These are phyloP conservation scores for Cordyceps pruinosa DNA, from an alignment of 2,329 filamentous ascomycete genomes.

Conservation along the genomic window DNA sequence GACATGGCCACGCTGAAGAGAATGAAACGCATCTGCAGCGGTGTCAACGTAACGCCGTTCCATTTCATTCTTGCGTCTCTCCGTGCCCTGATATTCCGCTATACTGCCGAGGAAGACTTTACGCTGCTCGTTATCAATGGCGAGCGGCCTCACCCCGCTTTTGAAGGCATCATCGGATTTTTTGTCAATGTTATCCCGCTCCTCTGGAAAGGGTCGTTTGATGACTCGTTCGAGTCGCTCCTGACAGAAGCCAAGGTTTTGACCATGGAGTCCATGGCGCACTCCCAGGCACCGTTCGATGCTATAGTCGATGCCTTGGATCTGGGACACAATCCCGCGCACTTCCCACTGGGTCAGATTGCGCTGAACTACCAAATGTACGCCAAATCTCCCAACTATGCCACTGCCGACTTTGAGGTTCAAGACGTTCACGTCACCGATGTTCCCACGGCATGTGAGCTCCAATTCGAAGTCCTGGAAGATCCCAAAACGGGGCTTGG, in stretches of 20 bases:
- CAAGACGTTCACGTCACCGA: slow-evolving; percentile 2
- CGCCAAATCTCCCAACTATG: not conserved
- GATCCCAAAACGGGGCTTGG: slow-evolving; percentile 2
- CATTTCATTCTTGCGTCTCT: not conserved
- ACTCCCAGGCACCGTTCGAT: not conserved
- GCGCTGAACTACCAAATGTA: slow-evolving; percentile 4
- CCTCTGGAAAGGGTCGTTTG: not conserved
- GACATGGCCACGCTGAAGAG: not conserved
- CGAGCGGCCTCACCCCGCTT: not conserved
- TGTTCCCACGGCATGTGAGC: not conserved
- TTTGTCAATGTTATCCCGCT: slow-evolving; percentile 2
- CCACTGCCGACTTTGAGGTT: not conserved
- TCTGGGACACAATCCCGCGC: not conserved
- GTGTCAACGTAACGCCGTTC: not conserved
- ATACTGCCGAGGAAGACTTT: not conserved
- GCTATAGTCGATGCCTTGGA: not conserved
- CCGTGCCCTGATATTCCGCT: not conserved
- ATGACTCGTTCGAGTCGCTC: not conserved
- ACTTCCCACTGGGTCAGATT: not conserved
- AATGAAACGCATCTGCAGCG: slow-evolving; percentile 4
- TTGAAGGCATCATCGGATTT: slow-evolving; percentile 1
- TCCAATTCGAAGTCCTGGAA: slow-evolving; percentile 3
- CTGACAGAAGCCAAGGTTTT: not conserved
- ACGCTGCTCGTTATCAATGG: not conserved
- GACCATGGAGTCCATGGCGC: slow-evolving; percentile 1